Evolutionary conservation across 2,329 filamentous ascomycete species (phyloP), one percentile per base, ranked within the genome.

Genomic region (Huntiella bhutanensis): DNA sequence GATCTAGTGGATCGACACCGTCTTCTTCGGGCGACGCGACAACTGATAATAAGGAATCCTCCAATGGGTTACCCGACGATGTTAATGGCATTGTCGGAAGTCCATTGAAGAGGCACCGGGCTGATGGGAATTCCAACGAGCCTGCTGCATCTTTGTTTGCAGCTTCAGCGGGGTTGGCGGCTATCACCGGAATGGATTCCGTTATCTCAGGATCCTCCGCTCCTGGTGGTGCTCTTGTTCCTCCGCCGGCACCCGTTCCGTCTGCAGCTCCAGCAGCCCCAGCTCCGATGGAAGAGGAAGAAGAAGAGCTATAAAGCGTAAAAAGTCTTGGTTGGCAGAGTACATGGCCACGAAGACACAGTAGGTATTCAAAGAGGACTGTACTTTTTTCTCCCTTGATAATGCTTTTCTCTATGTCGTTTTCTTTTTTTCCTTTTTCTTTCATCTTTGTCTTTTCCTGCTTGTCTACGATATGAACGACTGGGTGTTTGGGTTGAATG

Each of bases 41-140:
- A 38, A 34, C 10, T 44, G 41, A 37, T 37, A 37, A 49, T 16
- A 47, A 51, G 38, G 49, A 54, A 49, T 45, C 45, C 43, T 36
- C 48, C 41, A 48, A 47, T 5, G 36, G 32, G 16, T 49, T 45
- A 49, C 33, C 12, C 11, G 44, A 49, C 12, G 48, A 49, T 34
- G 47, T 43, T 53, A 50, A 41, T 47, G 53, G 11, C 48, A 52
- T 28, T 41, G 59, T 84, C 16, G 80, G 77, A 42, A 84, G 79
- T 53, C 82, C 82, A 1, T 69, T 83, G 54, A 86, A 86, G 68
- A 84, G 79, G 57, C 78, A 82, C 49, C 69, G 82, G 33, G 72
- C 78, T 1, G 82, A 77, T 54, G 41, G 33, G 12, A 40, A 43
- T 12, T 35, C 43, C 5, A 41, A 40, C 22, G 53, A 47, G 33